Evolutionary conservation across 768 basidiomycete species (phyloP).

Genomic region (Phlebiopsis gigantea): DNA sequence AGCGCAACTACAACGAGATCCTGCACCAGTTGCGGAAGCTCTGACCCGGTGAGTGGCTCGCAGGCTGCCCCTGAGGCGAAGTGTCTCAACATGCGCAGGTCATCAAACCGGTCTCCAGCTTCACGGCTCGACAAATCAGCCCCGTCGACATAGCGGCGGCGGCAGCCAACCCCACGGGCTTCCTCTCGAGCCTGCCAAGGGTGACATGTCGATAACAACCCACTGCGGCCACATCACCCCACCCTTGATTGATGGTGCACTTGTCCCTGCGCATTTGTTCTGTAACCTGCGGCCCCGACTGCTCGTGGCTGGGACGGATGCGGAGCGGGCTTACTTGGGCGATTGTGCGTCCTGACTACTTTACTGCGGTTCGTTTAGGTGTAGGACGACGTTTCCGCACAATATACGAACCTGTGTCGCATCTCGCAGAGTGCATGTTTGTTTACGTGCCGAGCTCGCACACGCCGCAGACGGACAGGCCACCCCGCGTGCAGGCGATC

Average conservation of each 20-base stretch:
- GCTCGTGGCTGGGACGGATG: not conserved
- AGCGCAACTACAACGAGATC: slow-evolving; percentile 11
- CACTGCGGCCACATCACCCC: not conserved
- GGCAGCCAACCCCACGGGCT: not conserved
- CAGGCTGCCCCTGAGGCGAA: not conserved
- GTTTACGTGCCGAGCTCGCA: too few species aligned
- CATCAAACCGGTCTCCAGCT: not conserved
- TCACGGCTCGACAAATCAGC: not conserved
- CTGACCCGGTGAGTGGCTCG: not conserved
- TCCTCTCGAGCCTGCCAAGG: not conserved
- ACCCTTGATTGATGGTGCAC: not conserved
- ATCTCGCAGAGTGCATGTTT: not conserved
- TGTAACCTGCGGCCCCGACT: not conserved
- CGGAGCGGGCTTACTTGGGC: not conserved
- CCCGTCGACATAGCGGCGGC: not conserved
- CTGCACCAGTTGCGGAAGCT: slow-evolving; percentile 9
- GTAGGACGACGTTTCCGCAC: not conserved
- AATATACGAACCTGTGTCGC: not conserved
- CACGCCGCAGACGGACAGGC: not conserved
- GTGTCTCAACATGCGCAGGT: not conserved
- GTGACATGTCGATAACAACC: not conserved
- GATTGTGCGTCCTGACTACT: not conserved
- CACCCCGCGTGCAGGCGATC: not conserved
- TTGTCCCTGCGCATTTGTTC: not conserved
- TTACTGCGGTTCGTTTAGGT: not conserved